Conservation (phyloP, 805 yeast genomes). For the Vanderwaltozyma polyspora region DNA sequence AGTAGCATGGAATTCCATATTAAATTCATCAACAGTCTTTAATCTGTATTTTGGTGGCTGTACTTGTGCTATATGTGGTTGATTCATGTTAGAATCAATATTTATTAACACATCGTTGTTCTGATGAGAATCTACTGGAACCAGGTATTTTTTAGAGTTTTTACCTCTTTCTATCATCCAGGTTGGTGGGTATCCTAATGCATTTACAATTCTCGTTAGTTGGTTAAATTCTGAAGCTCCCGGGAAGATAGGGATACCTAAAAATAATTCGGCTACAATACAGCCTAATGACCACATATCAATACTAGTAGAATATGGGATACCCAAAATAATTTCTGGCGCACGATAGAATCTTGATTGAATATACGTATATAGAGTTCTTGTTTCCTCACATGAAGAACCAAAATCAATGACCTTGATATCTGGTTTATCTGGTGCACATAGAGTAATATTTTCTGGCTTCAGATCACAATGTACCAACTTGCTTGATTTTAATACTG, state of each 20-base stretch:
- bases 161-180: constrained; percentile 98
- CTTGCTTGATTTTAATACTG: constrained; percentile 69
- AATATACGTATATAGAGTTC: constrained; percentile 80
- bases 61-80: constrained; percentile 7
- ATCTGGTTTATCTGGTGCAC: constrained; percentile 60
- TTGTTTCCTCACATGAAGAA: constrained; percentile 84
- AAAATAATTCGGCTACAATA: constrained; percentile 76
- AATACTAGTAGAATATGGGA: constrained; percentile 84
- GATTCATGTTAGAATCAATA: too few relatives aligned
- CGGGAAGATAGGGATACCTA: constrained; percentile 90
- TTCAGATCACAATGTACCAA: constrained; percentile 93
- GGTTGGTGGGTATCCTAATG: constrained; percentile 78
- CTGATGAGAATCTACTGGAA: constrained; percentile 8
- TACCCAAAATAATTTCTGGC: constrained; percentile 86
- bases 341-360: constrained; percentile 90
- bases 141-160: constrained; percentile 53
- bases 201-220: constrained; percentile 65
- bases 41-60: constrained; percentile 25
- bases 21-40: constrained; percentile 42
- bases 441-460: constrained; percentile 84
- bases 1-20: constrained; percentile 14
- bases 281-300: constrained; percentile 98
- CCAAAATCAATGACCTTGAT: constrained; percentile 95
- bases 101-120: background rate
- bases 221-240: constrained; percentile 93